A percentile compares a stretch with the other conserved stretches of the same genome.
Conservation (phyloP, 768 basidiomycete species). For the Thelephora aurantiotincta region DNA sequence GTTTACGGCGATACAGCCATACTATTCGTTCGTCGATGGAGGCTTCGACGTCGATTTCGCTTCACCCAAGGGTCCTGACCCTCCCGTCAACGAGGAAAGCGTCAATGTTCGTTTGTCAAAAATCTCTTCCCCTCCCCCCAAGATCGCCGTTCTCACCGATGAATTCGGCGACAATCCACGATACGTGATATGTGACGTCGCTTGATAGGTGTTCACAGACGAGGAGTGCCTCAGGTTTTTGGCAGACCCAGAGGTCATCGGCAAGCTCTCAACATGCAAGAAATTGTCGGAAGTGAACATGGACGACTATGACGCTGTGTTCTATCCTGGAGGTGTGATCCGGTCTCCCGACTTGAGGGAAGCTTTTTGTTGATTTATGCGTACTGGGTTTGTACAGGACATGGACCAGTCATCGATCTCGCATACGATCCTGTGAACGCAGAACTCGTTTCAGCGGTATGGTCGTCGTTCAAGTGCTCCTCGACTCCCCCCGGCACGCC, state of each 20-base stretch:
- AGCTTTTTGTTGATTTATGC: no score
- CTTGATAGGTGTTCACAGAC: conserved; percentile 35
- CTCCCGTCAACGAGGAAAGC: conserved; percentile 49
- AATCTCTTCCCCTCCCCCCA: background rate
- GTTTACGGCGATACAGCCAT: conserved; percentile 8
- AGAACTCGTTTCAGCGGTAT: conserved; percentile 40
- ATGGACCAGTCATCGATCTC: conserved; percentile 66
- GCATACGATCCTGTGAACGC: conserved; percentile 39
- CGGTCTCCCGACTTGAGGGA: no score
- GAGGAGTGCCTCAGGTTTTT: conserved; percentile 44
- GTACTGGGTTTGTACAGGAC: conserved; percentile 10
- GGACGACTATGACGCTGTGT: conserved; percentile 57
- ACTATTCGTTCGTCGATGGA: conserved; percentile 19
- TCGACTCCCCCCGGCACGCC: background rate
- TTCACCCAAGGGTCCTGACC: conserved; percentile 39
- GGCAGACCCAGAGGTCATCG: conserved; percentile 32
- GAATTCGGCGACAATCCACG: background rate
- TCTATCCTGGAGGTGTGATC: conserved; percentile 51
- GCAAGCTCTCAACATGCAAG: conserved; percentile 41
- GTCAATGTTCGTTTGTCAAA: conserved; percentile 26
- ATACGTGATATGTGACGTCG: no score
- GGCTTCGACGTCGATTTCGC: conserved; percentile 30
- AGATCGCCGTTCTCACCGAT: no score
- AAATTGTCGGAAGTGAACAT: conserved; percentile 43
- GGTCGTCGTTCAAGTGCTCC: background rate